These are phyloP conservation scores for Fusarium fujikuroi DNA, from an alignment of 2,329 filamentous ascomycete genomes.

Conservation along the genomic window DNA sequence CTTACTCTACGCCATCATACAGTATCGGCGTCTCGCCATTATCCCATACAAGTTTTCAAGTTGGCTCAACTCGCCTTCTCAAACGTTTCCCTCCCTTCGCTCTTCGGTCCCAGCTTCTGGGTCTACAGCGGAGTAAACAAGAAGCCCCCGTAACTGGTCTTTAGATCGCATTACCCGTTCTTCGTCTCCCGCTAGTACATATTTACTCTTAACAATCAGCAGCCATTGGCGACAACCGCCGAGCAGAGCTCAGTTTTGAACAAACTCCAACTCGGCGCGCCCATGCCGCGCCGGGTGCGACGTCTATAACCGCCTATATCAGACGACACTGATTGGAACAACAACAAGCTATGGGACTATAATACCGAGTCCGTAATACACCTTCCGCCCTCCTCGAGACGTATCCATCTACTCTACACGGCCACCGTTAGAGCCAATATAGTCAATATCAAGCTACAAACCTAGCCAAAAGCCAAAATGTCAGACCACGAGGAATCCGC, in stretches of 20 bases:
- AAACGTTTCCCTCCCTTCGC: conserved; percentile 81
- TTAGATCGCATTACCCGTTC: conserved; percentile 13
- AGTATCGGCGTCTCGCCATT: conserved; percentile 38
- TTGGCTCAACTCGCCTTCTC: conserved; percentile 86
- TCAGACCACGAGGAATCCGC: conserved; percentile 70
- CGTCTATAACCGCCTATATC: conserved; percentile 34
- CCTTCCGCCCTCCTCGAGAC: conserved; percentile 27
- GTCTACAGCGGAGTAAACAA: conserved; percentile 97
- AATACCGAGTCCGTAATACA: conserved; percentile 45
- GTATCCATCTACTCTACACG: conserved; percentile 15
- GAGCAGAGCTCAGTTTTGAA: conserved; percentile 46
- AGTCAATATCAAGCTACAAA: background rate
- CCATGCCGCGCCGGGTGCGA: conserved; percentile 51
- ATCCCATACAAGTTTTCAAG: conserved; percentile 74
- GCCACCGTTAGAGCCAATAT: conserved; percentile 7
- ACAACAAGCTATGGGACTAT: conserved; percentile 46
- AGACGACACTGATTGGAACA: conserved; percentile 25
- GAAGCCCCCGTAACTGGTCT: conserved; percentile 90
- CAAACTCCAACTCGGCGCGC: conserved; percentile 50
- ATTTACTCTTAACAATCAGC: conserved; percentile 13
- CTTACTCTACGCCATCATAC: conserved; percentile 12
- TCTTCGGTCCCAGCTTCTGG: conserved; percentile 91
- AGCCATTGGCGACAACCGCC: conserved; percentile 39
- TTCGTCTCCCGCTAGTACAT: conserved; percentile 7
- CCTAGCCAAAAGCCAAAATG: conserved; percentile 61